Conservation (phyloP, 768 basidiomycete genomes). For the Termitomyces bulborhizus region DNA sequence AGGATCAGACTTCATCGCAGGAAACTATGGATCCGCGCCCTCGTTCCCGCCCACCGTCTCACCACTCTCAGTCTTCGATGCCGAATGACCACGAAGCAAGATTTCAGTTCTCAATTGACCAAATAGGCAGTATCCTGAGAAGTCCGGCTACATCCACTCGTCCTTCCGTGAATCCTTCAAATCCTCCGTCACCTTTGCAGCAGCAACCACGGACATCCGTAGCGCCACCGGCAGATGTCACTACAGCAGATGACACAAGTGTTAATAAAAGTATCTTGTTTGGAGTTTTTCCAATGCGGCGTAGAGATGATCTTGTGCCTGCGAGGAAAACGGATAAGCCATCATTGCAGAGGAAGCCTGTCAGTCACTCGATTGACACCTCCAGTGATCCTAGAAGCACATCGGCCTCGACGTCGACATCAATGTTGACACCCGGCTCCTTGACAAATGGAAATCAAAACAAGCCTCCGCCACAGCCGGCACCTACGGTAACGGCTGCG, state of each 20-base stretch:
- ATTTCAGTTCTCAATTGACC: background rate
- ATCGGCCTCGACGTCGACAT: background rate
- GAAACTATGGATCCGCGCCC: background rate
- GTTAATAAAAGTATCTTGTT: background rate
- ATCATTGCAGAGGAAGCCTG: background rate
- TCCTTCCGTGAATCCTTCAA: background rate
- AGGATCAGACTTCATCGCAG: background rate
- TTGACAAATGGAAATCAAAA: background rate
- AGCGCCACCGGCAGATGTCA: background rate
- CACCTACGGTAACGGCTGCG: background rate
- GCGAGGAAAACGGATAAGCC: background rate
- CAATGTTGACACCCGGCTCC: background rate
- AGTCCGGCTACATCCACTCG: background rate
- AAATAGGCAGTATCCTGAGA: background rate
- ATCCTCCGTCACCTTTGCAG: background rate
- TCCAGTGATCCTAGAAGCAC: background rate
- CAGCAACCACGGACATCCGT: background rate
- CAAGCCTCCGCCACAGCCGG: background rate
- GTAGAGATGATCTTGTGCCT: background rate
- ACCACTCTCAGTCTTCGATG: background rate
- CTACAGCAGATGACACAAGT: background rate
- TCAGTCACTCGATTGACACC: background rate
- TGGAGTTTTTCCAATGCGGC: background rate
- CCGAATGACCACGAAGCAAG: background rate
- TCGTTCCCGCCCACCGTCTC: background rate